Evolutionary conservation across 1,284 basidiomycete genomes (phyloP), one percentile per base, ranked within the genome.

Genomic region (Apiotrichum porosum): DNA sequence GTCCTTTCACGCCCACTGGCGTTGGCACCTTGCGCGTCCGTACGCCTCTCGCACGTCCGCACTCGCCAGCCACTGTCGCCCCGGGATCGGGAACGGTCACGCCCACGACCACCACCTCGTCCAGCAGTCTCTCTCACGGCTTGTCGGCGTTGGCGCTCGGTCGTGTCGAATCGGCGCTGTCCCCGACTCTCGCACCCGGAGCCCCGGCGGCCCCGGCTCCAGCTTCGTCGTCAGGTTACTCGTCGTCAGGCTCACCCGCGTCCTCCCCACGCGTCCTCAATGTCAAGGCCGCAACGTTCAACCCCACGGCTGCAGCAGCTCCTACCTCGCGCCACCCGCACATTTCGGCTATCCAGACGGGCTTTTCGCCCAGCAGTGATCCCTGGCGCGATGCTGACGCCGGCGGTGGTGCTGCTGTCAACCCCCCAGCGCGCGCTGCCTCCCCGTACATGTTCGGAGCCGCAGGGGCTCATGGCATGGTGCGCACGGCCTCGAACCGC

Each of bases 301-400:
- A 76, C 54, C 83, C 83, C 19, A 6, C 26, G 8, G 86, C 84
- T 13, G 82, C 78, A 53, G 80, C 82, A 4, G 79, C 81, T 3
- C 26, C 26, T 6, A 28, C 26, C 8, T 6, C 26, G 8, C 35
- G 38, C 26, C 28, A 40, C 38, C 38, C 17, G 9, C 38, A 30
- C 4, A 12, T 31, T 12, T 4, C 60, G 6, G 44, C 57, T 43
- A 12, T 52, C 85, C 49, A 81, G 82, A 30, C 26, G 17, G 15
- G 87, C 86, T 35, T 87, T 87, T 52, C 86, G 85, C 19, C 84
- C 86, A 4, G 87, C 87, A 42, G 57, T 33, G 67, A 69, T 47
- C 60, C 65, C 8, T 72, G 68, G 69, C 60, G 59, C 30, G 69
- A 71, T 45, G 54, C 53, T 4, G 47, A 60, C 3, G 39, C 57